Evolutionary conservation across 1,284 basidiomycete genomes (phyloP), one percentile per base, ranked within the genome.

Genomic region (Ceratobasidium sp.): DNA sequence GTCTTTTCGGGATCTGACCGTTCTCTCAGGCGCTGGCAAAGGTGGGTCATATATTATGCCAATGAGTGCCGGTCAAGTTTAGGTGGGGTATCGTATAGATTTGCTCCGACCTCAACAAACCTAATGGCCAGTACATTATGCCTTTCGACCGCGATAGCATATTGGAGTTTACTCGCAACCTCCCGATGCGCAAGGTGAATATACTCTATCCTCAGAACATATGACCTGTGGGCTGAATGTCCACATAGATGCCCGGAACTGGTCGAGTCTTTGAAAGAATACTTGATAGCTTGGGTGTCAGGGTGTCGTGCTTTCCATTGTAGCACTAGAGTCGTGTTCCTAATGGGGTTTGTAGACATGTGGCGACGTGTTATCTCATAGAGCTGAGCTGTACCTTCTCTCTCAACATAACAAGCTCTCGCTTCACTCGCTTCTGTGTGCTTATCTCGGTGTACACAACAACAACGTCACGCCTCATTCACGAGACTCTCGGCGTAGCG

Each of bases 91-190:
- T 54, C 23, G 15, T 26, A n/a, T 83, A 97, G 93, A 97, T 98
- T 74, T 96, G 94, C 83, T 97, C 96, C 56, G 96, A 98, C 62
- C 80, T 94, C 91, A 98, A 98, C 85, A 98, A 98, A 85, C 96
- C 96, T 0, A 95, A 98, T 82, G 96, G 96, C 1, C 95, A 97
- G 84, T 98, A 91, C 81, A 89, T 90, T 81, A 88, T 97, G 48
- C 86, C 90, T 2, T 94, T 93, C 82, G 88, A 93, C 62, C 84
- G 88, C 1, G 84, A 90, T 28, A 87, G 88, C 0, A 92, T 97
- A 81, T 88, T 88, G 57, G 85, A 85, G 0, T 98, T 98, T 85
- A 94, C 94, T 90, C 86, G 84, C 13, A 88, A 91, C 57, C 88
- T 96, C 10, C 88, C 93, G 0, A 93, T 96, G 64, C 91, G 94